A percentile compares a stretch with the other conserved stretches of the same genome.
These are phyloP conservation scores for Planoprotostelium fungivorum DNA, from an alignment of 78 protist species.

Conservation along the genomic window DNA sequence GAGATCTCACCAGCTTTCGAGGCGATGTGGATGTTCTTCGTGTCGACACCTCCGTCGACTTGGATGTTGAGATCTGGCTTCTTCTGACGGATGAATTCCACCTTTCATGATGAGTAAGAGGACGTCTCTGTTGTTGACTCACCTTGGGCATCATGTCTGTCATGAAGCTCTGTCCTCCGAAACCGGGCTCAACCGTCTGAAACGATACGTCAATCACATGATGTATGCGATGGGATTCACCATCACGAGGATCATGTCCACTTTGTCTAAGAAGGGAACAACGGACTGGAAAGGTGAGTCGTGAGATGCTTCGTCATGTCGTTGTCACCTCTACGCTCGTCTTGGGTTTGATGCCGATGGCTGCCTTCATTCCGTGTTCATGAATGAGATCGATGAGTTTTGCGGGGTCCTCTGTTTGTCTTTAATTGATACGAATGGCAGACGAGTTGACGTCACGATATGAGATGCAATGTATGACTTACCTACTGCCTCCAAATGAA, in stretches of 20 bases:
- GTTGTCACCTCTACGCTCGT: constrained; percentile 65
- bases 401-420: neutral
- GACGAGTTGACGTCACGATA: neutral
- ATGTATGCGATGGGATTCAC: constrained; percentile 32
- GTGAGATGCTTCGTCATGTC: neutral
- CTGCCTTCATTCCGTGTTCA: constrained; percentile 81
- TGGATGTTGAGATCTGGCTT: constrained; percentile 89
- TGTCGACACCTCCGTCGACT: constrained; percentile 97
- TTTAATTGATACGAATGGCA: neutral
- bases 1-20: constrained; percentile 87
- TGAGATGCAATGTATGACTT: neutral
- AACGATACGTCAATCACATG: neutral
- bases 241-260: constrained; percentile 95
- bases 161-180: constrained; percentile 98
- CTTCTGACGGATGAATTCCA: constrained; percentile 32
- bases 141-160: constrained; percentile 92
- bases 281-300: neutral
- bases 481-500: constrained; percentile 91
- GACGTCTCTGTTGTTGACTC: neutral
- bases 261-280: neutral
- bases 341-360: constrained; percentile 90
- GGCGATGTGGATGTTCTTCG: constrained; percentile 78
- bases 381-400: constrained; percentile 52
- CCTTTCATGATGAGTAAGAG: neutral
- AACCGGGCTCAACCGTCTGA: constrained; percentile 97